Base-by-base conservation (phyloP, 805 yeast species). In the Hermanozyma aechmeae region DNA sequence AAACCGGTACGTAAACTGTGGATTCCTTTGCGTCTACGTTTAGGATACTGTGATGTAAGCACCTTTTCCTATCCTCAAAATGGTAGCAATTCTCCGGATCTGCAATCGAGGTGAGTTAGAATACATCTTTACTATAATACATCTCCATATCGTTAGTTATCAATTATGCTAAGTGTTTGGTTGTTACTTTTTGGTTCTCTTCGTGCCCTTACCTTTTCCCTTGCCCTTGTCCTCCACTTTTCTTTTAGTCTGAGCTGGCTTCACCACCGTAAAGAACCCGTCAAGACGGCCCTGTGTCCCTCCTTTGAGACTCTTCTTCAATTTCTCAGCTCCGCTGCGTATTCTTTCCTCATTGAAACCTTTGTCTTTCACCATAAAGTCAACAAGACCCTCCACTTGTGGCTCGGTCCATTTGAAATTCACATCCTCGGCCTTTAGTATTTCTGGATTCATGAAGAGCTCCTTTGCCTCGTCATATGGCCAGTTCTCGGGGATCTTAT, bases 281-380 rank as follows among this genome's bases (percentile, higher is more conserved):
- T 92, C 96, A 16, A 89, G 56, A 42, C 97, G 71, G 5, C 92
- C 96, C 51, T 92, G 98, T 2, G 82, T 80, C 2, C 93, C 89
- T 2, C 80, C 65, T 46, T 84, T 84, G 38, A 83, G 62, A 6
- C 85, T 92, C 53, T 92, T 92, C 41, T 74, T 72, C 43, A 92
- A 67, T 53, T 89, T 79, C 23, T 75, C 83, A 5, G 87, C 87
- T 22, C 96, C 98, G 33, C 79, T 71, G 42, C 77, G 74, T 12
- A 92, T 84, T 50, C 98, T 70, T 28, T 89, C 96, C 48, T 92
- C 98, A 38, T 78, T 80, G 55, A 92, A 92, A 0, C 95, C 95
- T 50, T 89, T 87, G 35, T 85, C 80, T 29, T 66, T 72, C 19
- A 85, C 94, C 77, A 92, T 72, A 43, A 72, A 89, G 24, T 85